Conservation (phyloP, 768 basidiomycete species). For the Lactarius trivialis region DNA sequence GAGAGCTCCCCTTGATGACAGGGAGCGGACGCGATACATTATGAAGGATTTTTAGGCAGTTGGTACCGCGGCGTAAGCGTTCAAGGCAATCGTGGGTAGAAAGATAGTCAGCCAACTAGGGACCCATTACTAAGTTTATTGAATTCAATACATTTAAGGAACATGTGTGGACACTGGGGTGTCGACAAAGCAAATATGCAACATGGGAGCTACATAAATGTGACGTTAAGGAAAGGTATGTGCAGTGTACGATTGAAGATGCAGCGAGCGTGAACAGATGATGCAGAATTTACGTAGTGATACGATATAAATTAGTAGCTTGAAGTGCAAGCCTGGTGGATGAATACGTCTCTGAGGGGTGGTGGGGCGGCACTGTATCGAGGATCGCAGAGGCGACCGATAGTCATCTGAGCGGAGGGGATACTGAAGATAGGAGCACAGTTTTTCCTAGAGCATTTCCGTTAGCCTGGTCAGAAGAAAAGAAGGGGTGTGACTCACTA, state of each 20-base stretch:
- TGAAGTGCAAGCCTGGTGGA: constrained; percentile 1
- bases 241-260: constrained; percentile 12
- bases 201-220: constrained; percentile 22
- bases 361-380: constrained; percentile 3
- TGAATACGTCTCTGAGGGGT: constrained; percentile 1
- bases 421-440: not conserved
- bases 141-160: constrained; percentile 18
- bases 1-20: constrained; percentile 6
- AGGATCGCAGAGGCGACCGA: not conserved
- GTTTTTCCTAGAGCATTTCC: not conserved
- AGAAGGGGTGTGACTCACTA: constrained; percentile 17
- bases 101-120: not conserved
- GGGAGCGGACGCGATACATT: constrained; percentile 17
- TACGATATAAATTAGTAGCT: constrained; percentile 19
- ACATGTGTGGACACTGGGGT: constrained; percentile 7
- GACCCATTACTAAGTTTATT: not conserved
- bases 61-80: not conserved
- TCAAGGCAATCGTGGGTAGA: not conserved
- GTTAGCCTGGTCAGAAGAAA: not conserved
- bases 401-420: not conserved
- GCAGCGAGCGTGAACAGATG: constrained; percentile 19
- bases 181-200: constrained; percentile 17
- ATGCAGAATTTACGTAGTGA: constrained; percentile 19
- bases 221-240: constrained; percentile 18
- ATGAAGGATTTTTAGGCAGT: not conserved